Evolutionary conservation across 305 asterid genomes (phyloP).

Genomic region (Fraxinus nigra): DNA sequence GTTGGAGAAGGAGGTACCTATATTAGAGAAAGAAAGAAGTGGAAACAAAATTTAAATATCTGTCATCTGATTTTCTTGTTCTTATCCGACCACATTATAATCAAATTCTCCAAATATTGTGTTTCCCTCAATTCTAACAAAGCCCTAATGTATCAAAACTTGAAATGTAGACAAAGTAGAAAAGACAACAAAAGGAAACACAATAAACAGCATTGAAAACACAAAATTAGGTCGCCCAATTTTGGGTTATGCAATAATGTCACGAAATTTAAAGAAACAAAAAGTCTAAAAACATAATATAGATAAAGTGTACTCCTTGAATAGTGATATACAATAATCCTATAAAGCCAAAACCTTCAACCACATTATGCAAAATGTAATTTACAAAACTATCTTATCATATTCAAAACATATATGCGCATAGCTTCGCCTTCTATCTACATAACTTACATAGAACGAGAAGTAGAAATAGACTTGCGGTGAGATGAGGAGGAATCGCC

Average conservation of each 20-base stretch:
- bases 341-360: not conserved
- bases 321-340: not conserved
- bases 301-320: not conserved
- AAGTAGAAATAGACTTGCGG: constrained; percentile 8
- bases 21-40: not conserved
- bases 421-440: not conserved
- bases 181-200: not conserved
- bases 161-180: not conserved
- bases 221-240: not conserved
- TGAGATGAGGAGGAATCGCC: not conserved
- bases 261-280: not conserved
- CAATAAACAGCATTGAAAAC: not conserved
- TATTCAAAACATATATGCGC: not conserved
- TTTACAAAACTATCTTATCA: not conserved
- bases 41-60: not conserved
- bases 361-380: not conserved
- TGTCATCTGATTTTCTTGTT: not conserved
- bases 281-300: not conserved
- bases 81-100: not conserved
- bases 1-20: not conserved
- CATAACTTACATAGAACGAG: constrained; percentile 13
- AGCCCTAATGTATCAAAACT: not conserved
- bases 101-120: not conserved
- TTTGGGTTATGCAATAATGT: not conserved
- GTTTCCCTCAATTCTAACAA: not conserved